Evolutionary conservation across 768 basidiomycete species (phyloP).

Genomic region (Fomitopsis pulvina): DNA sequence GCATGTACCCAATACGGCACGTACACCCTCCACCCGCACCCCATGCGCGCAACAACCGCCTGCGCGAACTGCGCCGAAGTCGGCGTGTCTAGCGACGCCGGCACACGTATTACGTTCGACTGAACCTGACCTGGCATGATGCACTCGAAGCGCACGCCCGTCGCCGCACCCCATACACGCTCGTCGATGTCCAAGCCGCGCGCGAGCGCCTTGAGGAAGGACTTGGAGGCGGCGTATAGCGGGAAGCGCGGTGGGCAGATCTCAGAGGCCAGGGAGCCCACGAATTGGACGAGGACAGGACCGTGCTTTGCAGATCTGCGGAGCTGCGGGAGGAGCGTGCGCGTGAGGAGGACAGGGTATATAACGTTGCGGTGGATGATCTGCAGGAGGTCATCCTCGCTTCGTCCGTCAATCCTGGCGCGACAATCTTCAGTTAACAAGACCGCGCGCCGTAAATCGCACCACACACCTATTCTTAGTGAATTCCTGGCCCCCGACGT

Average conservation of each 20-base stretch:
- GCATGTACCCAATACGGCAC: no score
- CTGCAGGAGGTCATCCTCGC: background rate
- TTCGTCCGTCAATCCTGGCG: background rate
- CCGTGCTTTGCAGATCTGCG: slow-evolving; percentile 14
- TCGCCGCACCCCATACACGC: no score
- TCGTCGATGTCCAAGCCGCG: no score
- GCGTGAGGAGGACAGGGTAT: background rate
- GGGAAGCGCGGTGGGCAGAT: no score
- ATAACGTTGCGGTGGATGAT: background rate
- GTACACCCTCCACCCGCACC: no score
- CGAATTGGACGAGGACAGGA: no score
- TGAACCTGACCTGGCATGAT: slow-evolving; percentile 17
- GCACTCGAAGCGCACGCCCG: slow-evolving; percentile 18
- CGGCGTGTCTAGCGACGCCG: slow-evolving; percentile 8
- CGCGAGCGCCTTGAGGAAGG: no score
- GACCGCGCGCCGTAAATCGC: background rate
- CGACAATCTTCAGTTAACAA: background rate
- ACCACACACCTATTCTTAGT: slow-evolving; percentile 12
- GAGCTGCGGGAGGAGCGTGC: slow-evolving; percentile 21
- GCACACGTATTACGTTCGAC: slow-evolving; percentile 8
- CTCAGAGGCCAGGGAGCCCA: no score
- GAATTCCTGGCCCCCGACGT: slow-evolving; percentile 16
- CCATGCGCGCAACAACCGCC: no score
- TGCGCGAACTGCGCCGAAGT: no score
- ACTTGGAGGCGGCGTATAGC: no score